phyloP scores from a whole-genome alignment of 805 yeast genomes.

The Hanseniaspora thailandica region DNA sequence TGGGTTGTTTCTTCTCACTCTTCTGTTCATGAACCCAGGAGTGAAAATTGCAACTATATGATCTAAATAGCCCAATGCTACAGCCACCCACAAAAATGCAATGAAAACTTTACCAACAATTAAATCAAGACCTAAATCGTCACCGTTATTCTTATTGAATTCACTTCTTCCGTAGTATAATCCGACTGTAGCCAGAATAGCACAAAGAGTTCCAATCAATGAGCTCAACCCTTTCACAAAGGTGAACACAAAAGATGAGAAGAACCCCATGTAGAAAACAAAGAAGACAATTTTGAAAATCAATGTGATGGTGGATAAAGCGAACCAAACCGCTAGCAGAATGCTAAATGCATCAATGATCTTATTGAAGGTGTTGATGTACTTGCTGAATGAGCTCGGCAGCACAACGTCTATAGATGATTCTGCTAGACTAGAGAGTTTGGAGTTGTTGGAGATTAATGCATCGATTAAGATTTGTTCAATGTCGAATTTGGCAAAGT shows the following conservation, averaged over 20 bases:
- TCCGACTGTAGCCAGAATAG: neutral
- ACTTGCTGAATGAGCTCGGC: neutral
- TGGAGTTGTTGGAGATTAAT: neutral
- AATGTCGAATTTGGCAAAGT: neutral
- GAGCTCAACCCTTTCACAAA: neutral
- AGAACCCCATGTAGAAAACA: neutral
- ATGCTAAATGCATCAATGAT: conserved; percentile 5
- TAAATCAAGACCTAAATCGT: neutral
- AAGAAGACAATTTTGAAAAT: neutral
- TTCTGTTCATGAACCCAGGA: neutral
- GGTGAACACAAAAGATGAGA: neutral
- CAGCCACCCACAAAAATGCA: neutral
- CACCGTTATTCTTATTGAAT: neutral
- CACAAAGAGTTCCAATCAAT: neutral
- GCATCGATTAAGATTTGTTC: neutral
- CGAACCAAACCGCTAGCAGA: neutral
- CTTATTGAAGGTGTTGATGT: neutral
- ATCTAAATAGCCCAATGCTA: neutral
- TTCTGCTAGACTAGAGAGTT: neutral
- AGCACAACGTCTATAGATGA: neutral
- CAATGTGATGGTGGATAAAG: neutral
- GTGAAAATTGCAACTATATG: neutral
- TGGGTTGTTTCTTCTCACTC: neutral
- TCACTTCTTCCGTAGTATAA: neutral
- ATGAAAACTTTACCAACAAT: neutral